phyloP scores from a whole-genome alignment of 2,329 filamentous ascomycete genomes.

The Sarocladium oryzae region DNA sequence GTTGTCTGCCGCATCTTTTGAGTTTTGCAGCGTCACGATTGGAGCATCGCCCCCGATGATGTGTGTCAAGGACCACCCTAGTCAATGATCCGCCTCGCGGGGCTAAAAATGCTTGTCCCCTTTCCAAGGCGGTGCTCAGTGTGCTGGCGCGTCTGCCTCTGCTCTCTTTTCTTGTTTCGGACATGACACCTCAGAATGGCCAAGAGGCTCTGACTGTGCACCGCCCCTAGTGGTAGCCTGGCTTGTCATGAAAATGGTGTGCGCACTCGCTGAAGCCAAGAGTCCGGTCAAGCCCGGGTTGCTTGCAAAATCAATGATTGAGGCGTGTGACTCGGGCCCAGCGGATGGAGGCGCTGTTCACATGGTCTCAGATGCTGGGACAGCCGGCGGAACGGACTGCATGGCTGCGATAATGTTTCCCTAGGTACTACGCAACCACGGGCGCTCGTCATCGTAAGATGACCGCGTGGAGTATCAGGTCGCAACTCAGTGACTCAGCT shows the following conservation, averaged over 20 bases:
- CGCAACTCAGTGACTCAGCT: neutral
- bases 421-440: neutral
- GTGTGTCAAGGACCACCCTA: neutral
- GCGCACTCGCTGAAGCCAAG: neutral
- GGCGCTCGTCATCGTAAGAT: neutral
- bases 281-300: neutral
- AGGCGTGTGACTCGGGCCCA: slow-evolving; percentile 5
- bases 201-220: neutral
- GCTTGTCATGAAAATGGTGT: no score
- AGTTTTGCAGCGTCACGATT: neutral
- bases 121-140: slow-evolving; percentile 1
- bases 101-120: slow-evolving; percentile 5
- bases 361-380: neutral
- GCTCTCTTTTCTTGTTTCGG: slow-evolving; percentile 7
- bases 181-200: slow-evolving; percentile 6
- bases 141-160: neutral
- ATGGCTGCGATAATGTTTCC: neutral
- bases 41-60: neutral
- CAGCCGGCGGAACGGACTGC: neutral
- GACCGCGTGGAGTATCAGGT: neutral
- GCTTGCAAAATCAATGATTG: neutral
- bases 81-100: slow-evolving; percentile 6
- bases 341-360: slow-evolving; percentile 2
- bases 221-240: neutral
- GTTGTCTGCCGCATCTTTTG: neutral